Conservation (phyloP, 768 basidiomycete species). For the Suillus cothurnatus region DNA sequence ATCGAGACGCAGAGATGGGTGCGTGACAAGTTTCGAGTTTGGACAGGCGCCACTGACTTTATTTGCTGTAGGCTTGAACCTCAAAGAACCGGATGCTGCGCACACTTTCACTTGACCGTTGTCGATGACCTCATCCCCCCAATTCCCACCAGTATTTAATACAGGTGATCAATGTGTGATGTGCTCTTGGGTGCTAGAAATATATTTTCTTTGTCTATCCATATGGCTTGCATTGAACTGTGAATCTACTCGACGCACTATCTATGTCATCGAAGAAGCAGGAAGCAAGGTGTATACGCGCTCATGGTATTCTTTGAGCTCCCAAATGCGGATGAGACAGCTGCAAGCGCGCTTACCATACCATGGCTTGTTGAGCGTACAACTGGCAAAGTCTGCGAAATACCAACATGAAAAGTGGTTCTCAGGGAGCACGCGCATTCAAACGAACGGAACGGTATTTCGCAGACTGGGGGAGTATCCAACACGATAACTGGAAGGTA, state of each 20-base stretch:
- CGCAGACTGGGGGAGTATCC: no score
- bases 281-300: constrained; percentile 21
- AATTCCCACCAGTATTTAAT: neutral
- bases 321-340: constrained; percentile 18
- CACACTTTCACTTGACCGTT: constrained; percentile 41
- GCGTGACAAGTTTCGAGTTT: constrained; percentile 21
- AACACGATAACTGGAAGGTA: no score
- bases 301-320: constrained; percentile 26
- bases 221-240: neutral
- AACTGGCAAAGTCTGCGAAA: no score
- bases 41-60: constrained; percentile 9
- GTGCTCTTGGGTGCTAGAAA: neutral
- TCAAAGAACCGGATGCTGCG: constrained; percentile 60
- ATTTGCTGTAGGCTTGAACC: constrained; percentile 47
- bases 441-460: no score
- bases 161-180: neutral
- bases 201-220: neutral
- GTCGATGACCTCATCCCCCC: no score
- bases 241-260: neutral
- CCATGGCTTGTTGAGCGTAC: no score
- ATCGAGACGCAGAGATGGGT: constrained; percentile 70
- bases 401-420: no score
- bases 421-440: no score
- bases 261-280: neutral
- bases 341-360: constrained; percentile 24